Base-by-base conservation (phyloP, 768 basidiomycete genomes). In the Epithele typhae region DNA sequence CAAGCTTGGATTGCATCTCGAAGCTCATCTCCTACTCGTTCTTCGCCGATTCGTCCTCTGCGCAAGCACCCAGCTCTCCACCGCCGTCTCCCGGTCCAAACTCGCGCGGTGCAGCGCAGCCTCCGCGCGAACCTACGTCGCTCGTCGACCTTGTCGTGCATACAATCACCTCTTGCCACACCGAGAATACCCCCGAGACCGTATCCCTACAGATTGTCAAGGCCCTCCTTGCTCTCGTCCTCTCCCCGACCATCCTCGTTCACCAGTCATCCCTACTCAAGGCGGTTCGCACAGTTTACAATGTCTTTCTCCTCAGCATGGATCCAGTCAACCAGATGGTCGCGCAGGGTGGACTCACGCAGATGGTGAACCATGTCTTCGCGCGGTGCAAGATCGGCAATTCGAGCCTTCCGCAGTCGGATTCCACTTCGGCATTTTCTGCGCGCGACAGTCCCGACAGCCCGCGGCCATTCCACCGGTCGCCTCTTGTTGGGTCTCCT, bases 361-460 rank as follows among this genome's bases (percentile, higher is more conserved):
- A 99, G 65, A 98, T 99, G 84, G 93, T 98, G 3, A 88, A 96
- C 58, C 94, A 97, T 59, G 83, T 98, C 46, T 98, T 99, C 63
- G 77, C 86, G 12, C 79, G 96, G 18, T 91, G 90, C 59, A 75
- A 74, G 61, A 58, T 73, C 5, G 54, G 48, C 8, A 23, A 35
- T 10, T 37, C 48, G 3, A 40, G 49, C 11, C 25, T 54, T 5
- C 49, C 57, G 18, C 51, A 48, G 6, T 55, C 46, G 32, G 56
- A 60, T 6, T 60, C 61, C 9, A 49, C 44, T 9, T 35, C 55
- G 0, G 54, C 58, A 4, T 50, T 60, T 1, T 33, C 53, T 24
- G 21, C 45, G 12, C n/a, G n/a, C n/a, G n/a, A n/a, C n/a, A n/a
- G n/a, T n/a, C 22, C 44, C 5, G 57, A 50, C n/a, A 43, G 38